phyloP scores from a whole-genome alignment of 164 flowering plant species.

The Annona cherimola region DNA sequence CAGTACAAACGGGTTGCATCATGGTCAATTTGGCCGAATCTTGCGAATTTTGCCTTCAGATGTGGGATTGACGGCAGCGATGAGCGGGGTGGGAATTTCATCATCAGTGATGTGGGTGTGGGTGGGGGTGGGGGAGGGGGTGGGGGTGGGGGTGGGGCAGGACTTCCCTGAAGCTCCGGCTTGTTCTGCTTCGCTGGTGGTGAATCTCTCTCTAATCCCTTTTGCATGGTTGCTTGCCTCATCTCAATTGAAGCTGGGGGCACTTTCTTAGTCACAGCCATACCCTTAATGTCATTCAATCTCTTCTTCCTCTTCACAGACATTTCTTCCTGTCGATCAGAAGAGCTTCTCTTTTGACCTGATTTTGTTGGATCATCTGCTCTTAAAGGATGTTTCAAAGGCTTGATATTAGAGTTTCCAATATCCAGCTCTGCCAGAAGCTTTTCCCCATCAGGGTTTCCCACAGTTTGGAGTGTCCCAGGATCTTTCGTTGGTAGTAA shows the following conservation, averaged over 20 bases:
- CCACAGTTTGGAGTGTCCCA: slow-evolving; percentile 15
- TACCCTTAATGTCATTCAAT: slow-evolving; percentile 38
- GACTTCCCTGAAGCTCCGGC: not conserved
- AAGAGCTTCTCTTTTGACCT: slow-evolving; percentile 65
- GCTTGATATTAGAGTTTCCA: slow-evolving; percentile 29
- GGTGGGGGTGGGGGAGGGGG: slow-evolving; percentile 17
- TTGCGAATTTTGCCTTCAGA: slow-evolving; percentile 80
- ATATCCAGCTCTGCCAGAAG: slow-evolving; percentile 7
- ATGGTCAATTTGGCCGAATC: slow-evolving; percentile 86
- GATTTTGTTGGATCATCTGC: slow-evolving; percentile 63
- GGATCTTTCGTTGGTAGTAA: slow-evolving; percentile 33
- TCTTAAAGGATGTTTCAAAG: slow-evolving; percentile 32
- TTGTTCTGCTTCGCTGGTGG: slow-evolving; percentile 20
- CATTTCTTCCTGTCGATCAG: slow-evolving; percentile 68
- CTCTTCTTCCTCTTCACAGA: slow-evolving; percentile 64
- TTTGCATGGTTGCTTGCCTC: slow-evolving; percentile 32
- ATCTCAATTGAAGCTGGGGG: slow-evolving; percentile 1
- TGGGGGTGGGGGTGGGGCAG: slow-evolving; percentile 19
- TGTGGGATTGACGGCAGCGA: slow-evolving; percentile 64
- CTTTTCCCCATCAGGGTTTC: slow-evolving; percentile 13
- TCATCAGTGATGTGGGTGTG: slow-evolving; percentile 72
- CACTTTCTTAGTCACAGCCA: slow-evolving; percentile 49
- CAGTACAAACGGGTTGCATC: slow-evolving; percentile 62
- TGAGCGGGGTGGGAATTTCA: slow-evolving; percentile 70
- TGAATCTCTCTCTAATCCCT: slow-evolving; percentile 15